These are phyloP conservation scores for Dactylellina sp. DNA, from an alignment of 2,329 filamentous ascomycete genomes.

Conservation along the genomic window DNA sequence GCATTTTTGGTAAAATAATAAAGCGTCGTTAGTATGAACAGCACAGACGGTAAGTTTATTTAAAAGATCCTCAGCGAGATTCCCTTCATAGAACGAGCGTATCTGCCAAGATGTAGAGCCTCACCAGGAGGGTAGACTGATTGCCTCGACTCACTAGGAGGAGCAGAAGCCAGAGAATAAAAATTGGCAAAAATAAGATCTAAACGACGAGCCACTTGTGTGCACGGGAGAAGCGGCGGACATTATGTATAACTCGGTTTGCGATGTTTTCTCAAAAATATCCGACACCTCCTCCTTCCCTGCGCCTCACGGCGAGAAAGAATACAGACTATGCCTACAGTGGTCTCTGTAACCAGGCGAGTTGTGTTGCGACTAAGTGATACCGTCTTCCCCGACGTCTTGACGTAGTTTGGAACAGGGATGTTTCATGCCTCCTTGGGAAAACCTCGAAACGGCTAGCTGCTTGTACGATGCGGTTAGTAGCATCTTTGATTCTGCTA, in stretches of 20 bases:
- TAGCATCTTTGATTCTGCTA: not conserved
- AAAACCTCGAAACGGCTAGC: not conserved
- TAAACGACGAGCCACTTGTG: not conserved
- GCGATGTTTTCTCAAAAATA: not conserved
- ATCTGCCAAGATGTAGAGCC: not conserved
- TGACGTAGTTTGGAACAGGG: constrained; percentile 1
- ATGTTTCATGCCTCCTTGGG: not conserved
- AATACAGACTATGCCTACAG: too few relatives aligned
- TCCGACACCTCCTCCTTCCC: not conserved
- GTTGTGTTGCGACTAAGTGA: constrained; percentile 23
- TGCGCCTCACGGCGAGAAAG: not conserved
- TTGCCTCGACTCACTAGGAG: constrained; percentile 20
- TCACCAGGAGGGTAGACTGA: constrained; percentile 15
- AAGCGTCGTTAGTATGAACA: not conserved
- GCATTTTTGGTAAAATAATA: constrained; percentile 7
- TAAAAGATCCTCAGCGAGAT: not conserved
- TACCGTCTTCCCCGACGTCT: constrained; percentile 4
- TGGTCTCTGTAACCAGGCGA: not conserved
- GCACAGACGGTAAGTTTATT: too few relatives aligned
- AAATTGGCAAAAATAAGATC: not conserved
- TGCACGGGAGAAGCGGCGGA: not conserved
- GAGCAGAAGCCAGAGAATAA: constrained; percentile 3
- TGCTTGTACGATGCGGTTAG: not conserved
- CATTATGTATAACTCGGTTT: constrained; percentile 20
- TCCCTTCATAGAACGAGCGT: too few relatives aligned